phyloP scores from a whole-genome alignment of 2,329 filamentous ascomycete species.

The Alternaria arborescens region DNA sequence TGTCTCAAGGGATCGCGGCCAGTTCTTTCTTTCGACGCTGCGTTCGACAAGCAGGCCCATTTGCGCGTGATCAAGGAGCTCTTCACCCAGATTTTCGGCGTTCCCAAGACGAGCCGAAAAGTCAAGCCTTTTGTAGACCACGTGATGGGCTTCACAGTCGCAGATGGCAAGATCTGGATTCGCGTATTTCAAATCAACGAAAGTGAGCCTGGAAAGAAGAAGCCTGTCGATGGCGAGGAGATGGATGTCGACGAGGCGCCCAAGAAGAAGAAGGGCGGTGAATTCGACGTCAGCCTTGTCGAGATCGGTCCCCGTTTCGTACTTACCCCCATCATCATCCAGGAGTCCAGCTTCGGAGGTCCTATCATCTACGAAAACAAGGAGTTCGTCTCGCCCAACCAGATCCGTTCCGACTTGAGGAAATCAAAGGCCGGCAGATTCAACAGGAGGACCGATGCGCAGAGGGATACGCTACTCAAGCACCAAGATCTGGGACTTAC shows the following conservation, averaged over 20 bases:
- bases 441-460: conserved; percentile 77
- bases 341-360: conserved; percentile 93
- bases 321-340: conserved; percentile 91
- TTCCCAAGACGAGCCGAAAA: conserved; percentile 86
- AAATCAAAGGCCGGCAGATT: conserved; percentile 79
- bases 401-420: conserved; percentile 83
- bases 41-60: conserved; percentile 83
- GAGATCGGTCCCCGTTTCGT: conserved; percentile 96
- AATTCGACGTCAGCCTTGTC: conserved; percentile 82
- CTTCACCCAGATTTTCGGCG: conserved; percentile 88
- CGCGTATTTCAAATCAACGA: conserved; percentile 94
- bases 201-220: conserved; percentile 68
- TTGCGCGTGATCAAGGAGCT: conserved; percentile 87
- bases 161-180: conserved; percentile 95
- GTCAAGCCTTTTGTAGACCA: conserved; percentile 97
- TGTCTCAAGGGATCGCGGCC: conserved; percentile 93
- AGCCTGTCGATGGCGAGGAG: conserved; percentile 53
- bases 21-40: conserved; percentile 87
- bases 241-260: conserved; percentile 40
- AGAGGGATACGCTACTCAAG: conserved; percentile 75
- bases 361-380: conserved; percentile 99
- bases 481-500: conserved; percentile 79
- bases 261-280: conserved; percentile 60
- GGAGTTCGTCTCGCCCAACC: conserved; percentile 96
- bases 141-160: conserved; percentile 89